phyloP scores from a whole-genome alignment of 345 rosid genomes.

The Mallotus nudiflorus region DNA sequence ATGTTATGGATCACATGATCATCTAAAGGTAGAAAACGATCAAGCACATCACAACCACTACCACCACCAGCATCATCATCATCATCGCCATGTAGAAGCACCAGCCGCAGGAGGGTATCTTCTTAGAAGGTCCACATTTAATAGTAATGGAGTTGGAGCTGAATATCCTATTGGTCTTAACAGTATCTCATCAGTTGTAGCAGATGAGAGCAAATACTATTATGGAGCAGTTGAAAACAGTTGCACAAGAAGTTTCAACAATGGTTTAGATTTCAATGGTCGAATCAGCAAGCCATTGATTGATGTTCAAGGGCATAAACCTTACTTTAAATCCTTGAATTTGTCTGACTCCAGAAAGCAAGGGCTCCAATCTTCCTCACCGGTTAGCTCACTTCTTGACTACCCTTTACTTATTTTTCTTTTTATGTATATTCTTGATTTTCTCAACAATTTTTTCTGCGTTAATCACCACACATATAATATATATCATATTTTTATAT shows the following conservation, averaged over 20 bases:
- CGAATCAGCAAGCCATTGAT: conserved; percentile 47
- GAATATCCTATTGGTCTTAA: conserved; percentile 30
- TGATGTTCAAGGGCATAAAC: conserved; percentile 45
- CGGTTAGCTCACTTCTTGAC: conserved; percentile 32
- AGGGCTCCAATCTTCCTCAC: conserved; percentile 39
- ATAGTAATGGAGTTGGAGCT: conserved; percentile 13
- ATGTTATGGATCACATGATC: conserved; percentile 26
- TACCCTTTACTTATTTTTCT: neutral
- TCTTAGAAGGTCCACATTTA: conserved; percentile 16
- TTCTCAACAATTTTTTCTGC: too few relatives aligned
- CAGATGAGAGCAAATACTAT: conserved; percentile 28
- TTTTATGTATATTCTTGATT: neutral
- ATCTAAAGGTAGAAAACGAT: conserved; percentile 34
- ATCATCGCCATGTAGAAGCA: conserved; percentile 11
- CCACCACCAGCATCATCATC: too few relatives aligned
- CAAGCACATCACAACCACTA: neutral
- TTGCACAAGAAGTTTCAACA: conserved; percentile 32
- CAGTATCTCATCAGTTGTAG: conserved; percentile 13
- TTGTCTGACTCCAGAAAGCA: conserved; percentile 55
- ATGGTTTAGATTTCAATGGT: conserved; percentile 27
- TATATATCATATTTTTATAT: too few relatives aligned
- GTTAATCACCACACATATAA: too few relatives aligned
- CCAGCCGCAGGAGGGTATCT: neutral
- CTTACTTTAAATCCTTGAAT: conserved; percentile 45
- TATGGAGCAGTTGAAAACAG: conserved; percentile 28